phyloP scores from a whole-genome alignment of 768 basidiomycete genomes.

The Termitomyces sp. region DNA sequence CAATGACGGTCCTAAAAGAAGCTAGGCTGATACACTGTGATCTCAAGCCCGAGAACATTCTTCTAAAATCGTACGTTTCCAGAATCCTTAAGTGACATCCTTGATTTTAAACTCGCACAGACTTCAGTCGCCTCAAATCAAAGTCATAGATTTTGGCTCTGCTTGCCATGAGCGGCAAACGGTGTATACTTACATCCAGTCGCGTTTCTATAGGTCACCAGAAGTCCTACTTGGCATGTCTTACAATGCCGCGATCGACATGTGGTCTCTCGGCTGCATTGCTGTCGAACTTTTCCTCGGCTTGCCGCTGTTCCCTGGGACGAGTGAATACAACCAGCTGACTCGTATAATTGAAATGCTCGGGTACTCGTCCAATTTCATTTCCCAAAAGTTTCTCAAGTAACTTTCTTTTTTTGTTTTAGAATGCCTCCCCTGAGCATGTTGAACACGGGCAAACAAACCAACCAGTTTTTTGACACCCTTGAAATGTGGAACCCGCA shows the following conservation, averaged over 20 bases:
- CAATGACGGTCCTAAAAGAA: conserved; percentile 88
- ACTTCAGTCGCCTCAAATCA: conserved; percentile 95
- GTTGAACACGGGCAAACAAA: conserved; percentile 95
- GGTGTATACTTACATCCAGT: conserved; percentile 99
- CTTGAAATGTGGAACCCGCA: conserved; percentile 58
- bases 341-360: conserved; percentile 98
- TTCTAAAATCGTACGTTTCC: conserved; percentile 78
- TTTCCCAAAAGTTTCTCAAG: not conserved
- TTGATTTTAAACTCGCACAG: conserved; percentile 30
- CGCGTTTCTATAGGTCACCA: conserved; percentile 96
- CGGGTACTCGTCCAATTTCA: conserved; percentile 53
- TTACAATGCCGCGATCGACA: conserved; percentile 94
- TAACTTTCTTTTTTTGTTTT: conserved; percentile 6
- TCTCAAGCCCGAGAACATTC: conserved; percentile 97
- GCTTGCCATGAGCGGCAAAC: conserved; percentile 99
- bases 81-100: not conserved
- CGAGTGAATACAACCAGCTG: conserved; percentile 98
- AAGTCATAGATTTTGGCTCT: conserved; percentile 98
- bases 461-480: conserved; percentile 86
- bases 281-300: conserved; percentile 98
- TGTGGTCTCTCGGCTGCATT: conserved; percentile 99
- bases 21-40: conserved; percentile 97
- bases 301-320: conserved; percentile 93
- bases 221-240: conserved; percentile 94
- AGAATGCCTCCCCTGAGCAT: conserved; percentile 90